Base-by-base conservation (phyloP, 495 filamentous ascomycete species). In the Letharia lupina region DNA sequence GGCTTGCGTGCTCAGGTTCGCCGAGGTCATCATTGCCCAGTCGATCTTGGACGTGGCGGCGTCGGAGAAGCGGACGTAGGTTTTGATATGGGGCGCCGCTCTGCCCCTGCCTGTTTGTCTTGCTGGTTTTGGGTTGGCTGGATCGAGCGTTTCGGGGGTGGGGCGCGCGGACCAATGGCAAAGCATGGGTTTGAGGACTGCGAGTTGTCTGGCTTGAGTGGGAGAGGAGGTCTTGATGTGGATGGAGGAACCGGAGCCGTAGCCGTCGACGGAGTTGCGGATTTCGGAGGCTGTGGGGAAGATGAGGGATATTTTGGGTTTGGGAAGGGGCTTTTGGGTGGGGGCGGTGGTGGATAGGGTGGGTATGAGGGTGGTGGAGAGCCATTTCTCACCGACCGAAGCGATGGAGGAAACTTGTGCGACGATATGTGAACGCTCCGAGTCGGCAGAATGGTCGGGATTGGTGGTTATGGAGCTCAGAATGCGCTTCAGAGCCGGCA, bases 71-170 rank as follows among this genome's bases (percentile, higher is more conserved):
- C 90, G 85, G 58, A 93, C 85, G 65, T 94, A 96, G 0, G 91
- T 96, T 73, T 96, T 96, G 69, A 96, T 89, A 71, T 96, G 92
- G 0, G 92, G 92, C 5, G 92, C 91, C 6, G 91, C 91, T n/a
- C 84, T 81, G n/a, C 84, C 79, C 56, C 92, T 81, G 15, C 87
- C 84, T 35, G 84, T 82, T 50, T 82, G 78, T 20, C 79, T 77
- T 40, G 68, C 69, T 2, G 70, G 13, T 6, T 50, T 4, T 0
- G 66, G 18, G 67, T 42, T 18, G 73, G 69, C 8, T 68, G 57
- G 20, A 48, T 56, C 11, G 67, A 63, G 4, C 67, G 69, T 44
- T n/a, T 60, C 41, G 12, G 69, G 57, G 1, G 28, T 56, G 35
- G 35, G 37, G 40, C 45, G n/a, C 16, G 47, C 78, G 12, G 86